These are phyloP conservation scores for Citrullus mucosospermus DNA, from an alignment of 306 rosid species.

Conservation along the genomic window DNA sequence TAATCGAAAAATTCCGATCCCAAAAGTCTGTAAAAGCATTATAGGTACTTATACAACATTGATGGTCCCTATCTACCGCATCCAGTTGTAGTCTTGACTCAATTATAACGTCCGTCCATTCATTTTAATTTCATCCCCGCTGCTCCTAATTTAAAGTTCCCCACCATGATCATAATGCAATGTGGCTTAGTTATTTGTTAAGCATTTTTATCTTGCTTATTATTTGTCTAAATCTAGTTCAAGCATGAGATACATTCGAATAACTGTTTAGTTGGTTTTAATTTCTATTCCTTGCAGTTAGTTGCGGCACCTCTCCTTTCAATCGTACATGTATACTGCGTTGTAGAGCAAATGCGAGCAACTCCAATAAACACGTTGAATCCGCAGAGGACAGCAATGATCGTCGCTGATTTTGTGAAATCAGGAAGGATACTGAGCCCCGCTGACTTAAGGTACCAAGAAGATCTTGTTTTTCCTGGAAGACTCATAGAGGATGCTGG, in stretches of 20 bases:
- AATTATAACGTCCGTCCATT: too few species aligned
- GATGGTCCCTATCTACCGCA: neutral
- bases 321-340: slow-evolving; percentile 54
- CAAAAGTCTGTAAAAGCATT: too few species aligned
- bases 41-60: too few species aligned
- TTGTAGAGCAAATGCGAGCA: slow-evolving; percentile 84
- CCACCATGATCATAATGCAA: neutral
- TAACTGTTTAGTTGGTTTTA: slow-evolving; percentile 10
- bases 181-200: neutral
- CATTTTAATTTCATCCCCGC: too few species aligned
- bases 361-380: slow-evolving; percentile 79
- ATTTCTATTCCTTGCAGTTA: slow-evolving; percentile 39
- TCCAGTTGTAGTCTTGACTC: neutral
- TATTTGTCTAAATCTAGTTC: neutral
- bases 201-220: neutral
- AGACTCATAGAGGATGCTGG: slow-evolving; percentile 66
- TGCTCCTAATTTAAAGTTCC: too few species aligned
- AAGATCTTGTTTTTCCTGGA: slow-evolving; percentile 60
- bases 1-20: too few species aligned
- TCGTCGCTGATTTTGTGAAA: slow-evolving; percentile 76
- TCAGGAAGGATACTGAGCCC: slow-evolving; percentile 64
- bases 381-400: slow-evolving; percentile 84
- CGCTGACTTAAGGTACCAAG: slow-evolving; percentile 76
- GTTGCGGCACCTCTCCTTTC: slow-evolving; percentile 66
- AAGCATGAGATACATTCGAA: neutral